These are phyloP conservation scores for Diaporthe nobilis DNA, from an alignment of 2,329 filamentous ascomycete genomes.

Conservation along the genomic window DNA sequence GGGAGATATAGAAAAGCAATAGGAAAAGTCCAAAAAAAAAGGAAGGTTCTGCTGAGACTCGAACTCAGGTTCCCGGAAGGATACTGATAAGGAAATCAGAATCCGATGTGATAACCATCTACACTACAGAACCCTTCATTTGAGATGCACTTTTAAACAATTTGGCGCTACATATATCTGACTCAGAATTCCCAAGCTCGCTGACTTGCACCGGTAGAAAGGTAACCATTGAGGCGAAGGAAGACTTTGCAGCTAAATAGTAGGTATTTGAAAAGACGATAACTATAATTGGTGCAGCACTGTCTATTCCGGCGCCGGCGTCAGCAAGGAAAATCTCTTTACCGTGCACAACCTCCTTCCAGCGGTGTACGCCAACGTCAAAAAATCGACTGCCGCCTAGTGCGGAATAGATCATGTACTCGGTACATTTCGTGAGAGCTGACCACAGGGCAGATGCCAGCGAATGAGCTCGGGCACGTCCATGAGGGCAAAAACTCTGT, in stretches of 20 bases:
- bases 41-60: slow-evolving; percentile 34
- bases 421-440: not conserved
- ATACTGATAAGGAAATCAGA: slow-evolving; percentile 29
- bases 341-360: not conserved
- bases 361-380: not conserved
- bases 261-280: not conserved
- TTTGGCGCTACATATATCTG: too few species aligned
- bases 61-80: slow-evolving; percentile 36
- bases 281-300: not conserved
- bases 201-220: too few species aligned
- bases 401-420: not conserved
- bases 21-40: not conserved
- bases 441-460: not conserved
- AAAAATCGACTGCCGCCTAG: not conserved
- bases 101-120: slow-evolving; percentile 42
- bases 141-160: rapidly evolving
- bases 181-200: too few species aligned
- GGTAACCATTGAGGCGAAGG: too few species aligned
- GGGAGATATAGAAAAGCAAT: too few species aligned
- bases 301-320: too few species aligned
- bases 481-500: not conserved
- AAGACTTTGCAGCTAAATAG: not conserved
- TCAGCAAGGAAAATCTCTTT: not conserved
- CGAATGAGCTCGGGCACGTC: slow-evolving; percentile 2
- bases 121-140: slow-evolving; percentile 35